These are phyloP conservation scores for Neofusicoccum umdonicola DNA, from an alignment of 2,329 filamentous ascomycete species.

Conservation along the genomic window DNA sequence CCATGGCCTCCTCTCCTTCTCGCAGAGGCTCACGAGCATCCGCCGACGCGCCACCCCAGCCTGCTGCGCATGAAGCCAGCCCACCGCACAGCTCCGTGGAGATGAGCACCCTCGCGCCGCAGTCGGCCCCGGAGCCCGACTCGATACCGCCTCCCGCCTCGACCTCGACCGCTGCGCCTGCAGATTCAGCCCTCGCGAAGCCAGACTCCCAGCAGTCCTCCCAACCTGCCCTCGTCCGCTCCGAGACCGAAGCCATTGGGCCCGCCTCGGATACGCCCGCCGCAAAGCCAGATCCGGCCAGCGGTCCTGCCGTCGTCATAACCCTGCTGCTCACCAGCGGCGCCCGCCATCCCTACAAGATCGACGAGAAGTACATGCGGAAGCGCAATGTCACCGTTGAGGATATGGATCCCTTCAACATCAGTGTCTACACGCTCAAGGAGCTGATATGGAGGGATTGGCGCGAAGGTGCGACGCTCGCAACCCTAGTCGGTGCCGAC, in stretches of 20 bases:
- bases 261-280: slow-evolving; percentile 45
- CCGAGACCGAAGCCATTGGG: slow-evolving; percentile 47
- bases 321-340: slow-evolving; percentile 80
- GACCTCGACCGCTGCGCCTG: not conserved
- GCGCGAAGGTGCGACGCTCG: slow-evolving; percentile 60
- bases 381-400: slow-evolving; percentile 78
- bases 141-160: slow-evolving; percentile 16
- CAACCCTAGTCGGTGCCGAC: not conserved
- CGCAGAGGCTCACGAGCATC: slow-evolving; percentile 16
- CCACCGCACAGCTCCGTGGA: slow-evolving; percentile 9
- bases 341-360: slow-evolving; percentile 82
- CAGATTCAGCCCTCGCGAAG: not conserved
- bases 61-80: slow-evolving; percentile 14
- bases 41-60: slow-evolving; percentile 12
- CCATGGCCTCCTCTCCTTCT: slow-evolving; percentile 18
- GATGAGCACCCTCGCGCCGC: slow-evolving; percentile 14
- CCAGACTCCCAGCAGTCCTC: slow-evolving; percentile 15
- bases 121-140: slow-evolving; percentile 10
- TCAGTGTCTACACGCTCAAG: slow-evolving; percentile 91
- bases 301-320: slow-evolving; percentile 61
- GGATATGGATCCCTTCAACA: slow-evolving; percentile 76
- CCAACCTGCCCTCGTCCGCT: slow-evolving; percentile 31
- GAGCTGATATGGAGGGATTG: slow-evolving; percentile 92
- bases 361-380: slow-evolving; percentile 80
- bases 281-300: slow-evolving; percentile 36